Conservation (phyloP, 129 eudicot species). For the Escallonia rubra region DNA sequence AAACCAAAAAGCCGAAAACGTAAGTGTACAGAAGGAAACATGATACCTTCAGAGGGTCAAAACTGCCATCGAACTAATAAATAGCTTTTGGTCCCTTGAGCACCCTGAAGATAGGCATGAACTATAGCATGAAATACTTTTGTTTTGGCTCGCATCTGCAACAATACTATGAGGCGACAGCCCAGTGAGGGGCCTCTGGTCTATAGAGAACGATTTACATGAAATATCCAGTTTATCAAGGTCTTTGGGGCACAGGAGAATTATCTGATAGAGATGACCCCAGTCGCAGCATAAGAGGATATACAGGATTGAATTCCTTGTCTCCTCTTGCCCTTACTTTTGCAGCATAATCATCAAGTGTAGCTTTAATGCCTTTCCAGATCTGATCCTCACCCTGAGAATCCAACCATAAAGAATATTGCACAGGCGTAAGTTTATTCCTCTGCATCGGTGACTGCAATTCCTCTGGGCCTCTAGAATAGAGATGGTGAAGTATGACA, state of each 20-base stretch:
- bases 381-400: conserved; percentile 92
- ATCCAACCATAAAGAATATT: conserved; percentile 90
- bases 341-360: conserved; percentile 82
- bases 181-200: neutral
- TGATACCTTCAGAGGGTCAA: too few species aligned
- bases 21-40: too few species aligned
- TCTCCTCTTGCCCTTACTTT: conserved; percentile 74
- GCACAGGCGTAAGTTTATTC: conserved; percentile 67
- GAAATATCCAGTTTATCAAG: neutral
- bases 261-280: conserved; percentile 70
- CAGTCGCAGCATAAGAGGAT: conserved; percentile 74
- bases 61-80: too few species aligned
- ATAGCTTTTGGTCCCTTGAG: too few species aligned
- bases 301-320: conserved; percentile 84
- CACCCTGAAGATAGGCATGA: neutral
- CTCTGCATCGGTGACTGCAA: conserved; percentile 87
- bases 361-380: conserved; percentile 89
- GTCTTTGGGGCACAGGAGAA: conserved; percentile 24
- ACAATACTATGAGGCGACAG: neutral
- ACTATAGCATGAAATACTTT: neutral
- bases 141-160: neutral
- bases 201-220: too few species aligned
- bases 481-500: conserved; percentile 82
- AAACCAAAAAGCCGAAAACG: too few species aligned
- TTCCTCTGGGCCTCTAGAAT: conserved; percentile 86